phyloP scores from a whole-genome alignment of 768 basidiomycete genomes.

The Trametes gibbosa region DNA sequence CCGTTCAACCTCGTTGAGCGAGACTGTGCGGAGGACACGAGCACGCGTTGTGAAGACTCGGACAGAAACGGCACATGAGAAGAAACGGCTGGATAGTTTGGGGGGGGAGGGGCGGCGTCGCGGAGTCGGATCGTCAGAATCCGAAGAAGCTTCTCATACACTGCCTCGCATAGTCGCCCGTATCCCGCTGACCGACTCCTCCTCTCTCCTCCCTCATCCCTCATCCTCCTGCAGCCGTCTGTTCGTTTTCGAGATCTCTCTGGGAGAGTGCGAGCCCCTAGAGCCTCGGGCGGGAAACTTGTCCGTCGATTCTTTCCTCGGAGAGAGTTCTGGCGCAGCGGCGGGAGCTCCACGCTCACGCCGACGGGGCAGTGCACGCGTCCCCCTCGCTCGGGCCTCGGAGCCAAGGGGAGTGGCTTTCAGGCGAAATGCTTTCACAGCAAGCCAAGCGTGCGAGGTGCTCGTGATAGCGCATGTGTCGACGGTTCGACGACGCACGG shows the following conservation, averaged over 20 bases:
- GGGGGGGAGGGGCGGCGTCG: not conserved
- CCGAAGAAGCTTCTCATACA: conserved; percentile 10
- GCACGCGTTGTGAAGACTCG: not conserved
- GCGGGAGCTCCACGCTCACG: conserved; percentile 2
- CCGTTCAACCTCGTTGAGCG: not conserved
- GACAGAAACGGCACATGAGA: not conserved
- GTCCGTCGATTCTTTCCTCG: not conserved
- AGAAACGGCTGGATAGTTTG: not conserved
- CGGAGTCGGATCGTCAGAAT: conserved; percentile 7
- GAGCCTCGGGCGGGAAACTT: not conserved
- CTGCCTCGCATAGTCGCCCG: conserved; percentile 7
- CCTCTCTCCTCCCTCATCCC: too few relatives aligned
- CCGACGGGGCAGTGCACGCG: conserved; percentile 1
- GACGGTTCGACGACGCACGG: too few relatives aligned
- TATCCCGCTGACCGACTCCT: not conserved
- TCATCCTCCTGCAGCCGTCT: too few relatives aligned
- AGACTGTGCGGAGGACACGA: not conserved
- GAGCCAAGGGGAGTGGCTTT: not conserved
- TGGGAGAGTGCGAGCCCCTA: too few relatives aligned
- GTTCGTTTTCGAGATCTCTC: too few relatives aligned
- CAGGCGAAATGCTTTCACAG: not conserved
- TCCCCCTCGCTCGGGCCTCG: too few relatives aligned
- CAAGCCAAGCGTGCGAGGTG: too few relatives aligned
- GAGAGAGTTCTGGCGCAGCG: not conserved
- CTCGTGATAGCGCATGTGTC: too few relatives aligned